Evolutionary conservation across 1,139 yeast species (phyloP).

Genomic region (Petasospora fabianii): DNA sequence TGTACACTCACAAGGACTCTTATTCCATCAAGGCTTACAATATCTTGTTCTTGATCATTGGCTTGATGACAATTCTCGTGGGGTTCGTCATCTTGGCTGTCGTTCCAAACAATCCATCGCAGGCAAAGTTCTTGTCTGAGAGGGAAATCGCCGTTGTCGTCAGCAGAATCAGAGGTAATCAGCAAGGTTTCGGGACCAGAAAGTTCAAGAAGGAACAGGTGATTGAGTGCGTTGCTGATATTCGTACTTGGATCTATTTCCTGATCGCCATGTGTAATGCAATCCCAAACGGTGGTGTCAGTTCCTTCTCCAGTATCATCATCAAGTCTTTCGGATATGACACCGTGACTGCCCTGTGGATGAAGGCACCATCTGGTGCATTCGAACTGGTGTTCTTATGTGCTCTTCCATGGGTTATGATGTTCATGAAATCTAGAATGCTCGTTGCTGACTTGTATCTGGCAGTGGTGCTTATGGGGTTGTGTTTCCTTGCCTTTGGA

Average conservation of each 20-base stretch:
- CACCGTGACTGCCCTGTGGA: conserved; percentile 34
- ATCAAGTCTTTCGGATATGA: conserved; percentile 36
- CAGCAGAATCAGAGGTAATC: conserved; percentile 45
- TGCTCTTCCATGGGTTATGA: conserved; percentile 35
- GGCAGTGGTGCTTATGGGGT: conserved; percentile 35
- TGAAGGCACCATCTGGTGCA: conserved; percentile 38
- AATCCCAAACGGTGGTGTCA: conserved; percentile 51
- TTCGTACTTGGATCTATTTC: conserved; percentile 46
- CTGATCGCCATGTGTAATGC: conserved; percentile 37
- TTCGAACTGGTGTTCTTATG: conserved; percentile 37
- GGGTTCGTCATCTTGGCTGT: conserved; percentile 41
- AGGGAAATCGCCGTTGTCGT: conserved; percentile 49
- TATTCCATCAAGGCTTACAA: conserved; percentile 35
- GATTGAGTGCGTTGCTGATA: conserved; percentile 40
- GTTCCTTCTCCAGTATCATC: conserved; percentile 41
- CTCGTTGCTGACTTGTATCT: conserved; percentile 35
- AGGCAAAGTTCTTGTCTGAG: conserved; percentile 48
- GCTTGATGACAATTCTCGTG: conserved; percentile 42
- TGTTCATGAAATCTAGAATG: conserved; percentile 36
- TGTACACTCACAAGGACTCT: conserved; percentile 11
- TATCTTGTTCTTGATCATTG: conserved; percentile 40
- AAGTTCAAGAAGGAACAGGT: conserved; percentile 45
- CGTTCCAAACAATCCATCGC: conserved; percentile 48
- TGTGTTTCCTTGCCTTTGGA: conserved; percentile 44
- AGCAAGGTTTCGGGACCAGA: conserved; percentile 55